Evolutionary conservation across 495 filamentous ascomycete species (phyloP).

Genomic region (Penicillium paxilli): DNA sequence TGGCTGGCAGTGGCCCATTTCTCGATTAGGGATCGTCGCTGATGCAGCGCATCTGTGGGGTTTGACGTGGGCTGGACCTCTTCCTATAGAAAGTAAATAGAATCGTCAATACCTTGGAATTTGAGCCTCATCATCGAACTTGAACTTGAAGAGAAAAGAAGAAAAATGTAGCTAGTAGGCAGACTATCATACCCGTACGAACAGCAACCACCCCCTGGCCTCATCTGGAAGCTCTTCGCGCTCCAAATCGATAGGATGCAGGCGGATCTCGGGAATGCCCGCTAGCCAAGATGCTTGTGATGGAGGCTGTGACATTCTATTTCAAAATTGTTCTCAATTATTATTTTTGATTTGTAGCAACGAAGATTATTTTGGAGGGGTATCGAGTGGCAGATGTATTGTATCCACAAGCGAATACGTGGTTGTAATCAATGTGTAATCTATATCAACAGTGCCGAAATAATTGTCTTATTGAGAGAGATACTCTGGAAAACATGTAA

Average conservation of each 20-base stretch:
- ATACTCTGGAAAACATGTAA: too few relatives aligned
- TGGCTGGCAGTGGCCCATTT: slow-evolving; percentile 15
- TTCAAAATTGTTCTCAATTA: too few relatives aligned
- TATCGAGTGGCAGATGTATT: too few relatives aligned
- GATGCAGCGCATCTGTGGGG: slow-evolving; percentile 12
- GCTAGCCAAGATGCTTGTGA: slow-evolving; percentile 10
- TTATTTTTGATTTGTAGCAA: too few relatives aligned
- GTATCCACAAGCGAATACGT: too few relatives aligned
- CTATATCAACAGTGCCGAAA: too few relatives aligned
- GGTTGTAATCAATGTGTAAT: too few relatives aligned
- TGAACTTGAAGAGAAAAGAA: too few relatives aligned
- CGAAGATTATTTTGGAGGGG: too few relatives aligned
- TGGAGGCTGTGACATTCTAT: slow-evolving; percentile 4
- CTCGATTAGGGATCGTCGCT: slow-evolving; percentile 15
- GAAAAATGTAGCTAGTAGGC: neutral
- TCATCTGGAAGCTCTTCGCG: slow-evolving; percentile 12
- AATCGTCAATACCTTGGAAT: neutral
- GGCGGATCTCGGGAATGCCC: slow-evolving; percentile 14
- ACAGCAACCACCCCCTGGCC: slow-evolving; percentile 16
- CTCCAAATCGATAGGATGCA: slow-evolving; percentile 12
- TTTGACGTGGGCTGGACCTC: slow-evolving; percentile 7
- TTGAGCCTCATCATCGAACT: too few relatives aligned
- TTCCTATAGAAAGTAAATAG: slow-evolving; percentile 4
- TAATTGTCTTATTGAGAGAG: too few relatives aligned
- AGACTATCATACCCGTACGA: slow-evolving; percentile 10